phyloP scores from a whole-genome alignment of 2,329 filamentous ascomycete species.

The Clarireedia paspali region DNA sequence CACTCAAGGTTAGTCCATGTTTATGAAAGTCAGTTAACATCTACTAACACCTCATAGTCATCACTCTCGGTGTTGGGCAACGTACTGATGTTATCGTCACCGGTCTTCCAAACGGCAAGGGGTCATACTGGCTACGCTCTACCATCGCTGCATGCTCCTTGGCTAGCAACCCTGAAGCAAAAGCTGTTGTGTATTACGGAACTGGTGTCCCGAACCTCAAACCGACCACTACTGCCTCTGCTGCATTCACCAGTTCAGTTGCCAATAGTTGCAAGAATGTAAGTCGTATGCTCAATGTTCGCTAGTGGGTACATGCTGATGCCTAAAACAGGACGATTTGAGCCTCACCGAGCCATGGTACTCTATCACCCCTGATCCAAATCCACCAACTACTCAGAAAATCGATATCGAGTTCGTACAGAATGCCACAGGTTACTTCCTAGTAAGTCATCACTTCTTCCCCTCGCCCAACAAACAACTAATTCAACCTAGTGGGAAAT shows the following conservation, averaged over 20 bases:
- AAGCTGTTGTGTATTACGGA: conserved; percentile 59
- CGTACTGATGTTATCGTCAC: conserved; percentile 36
- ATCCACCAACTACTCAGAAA: conserved; percentile 14
- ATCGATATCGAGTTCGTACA: conserved; percentile 34
- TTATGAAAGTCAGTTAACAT: background rate
- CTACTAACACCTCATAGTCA: background rate
- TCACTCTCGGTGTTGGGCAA: conserved; percentile 34
- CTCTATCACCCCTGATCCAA: conserved; percentile 16
- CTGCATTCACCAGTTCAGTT: conserved; percentile 10
- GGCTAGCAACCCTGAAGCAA: conserved; percentile 39
- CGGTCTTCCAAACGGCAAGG: conserved; percentile 32
- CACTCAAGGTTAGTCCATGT: conserved; percentile 42
- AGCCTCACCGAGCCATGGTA: conserved; percentile 14
- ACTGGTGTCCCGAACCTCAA: conserved; percentile 27
- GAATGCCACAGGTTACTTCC: conserved; percentile 41
- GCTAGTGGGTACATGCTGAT: background rate
- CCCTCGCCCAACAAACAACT: background rate
- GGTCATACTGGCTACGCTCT: conserved; percentile 48
- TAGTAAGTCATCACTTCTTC: background rate
- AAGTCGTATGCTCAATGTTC: background rate
- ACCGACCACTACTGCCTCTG: conserved; percentile 16
- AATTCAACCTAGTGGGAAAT: conserved; percentile 39
- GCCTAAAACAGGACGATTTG: background rate
- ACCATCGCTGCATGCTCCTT: conserved; percentile 38
- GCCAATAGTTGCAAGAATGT: conserved; percentile 15